Conservation (phyloP, 345 rosid species). For the Hibiscus mutabilis region DNA sequence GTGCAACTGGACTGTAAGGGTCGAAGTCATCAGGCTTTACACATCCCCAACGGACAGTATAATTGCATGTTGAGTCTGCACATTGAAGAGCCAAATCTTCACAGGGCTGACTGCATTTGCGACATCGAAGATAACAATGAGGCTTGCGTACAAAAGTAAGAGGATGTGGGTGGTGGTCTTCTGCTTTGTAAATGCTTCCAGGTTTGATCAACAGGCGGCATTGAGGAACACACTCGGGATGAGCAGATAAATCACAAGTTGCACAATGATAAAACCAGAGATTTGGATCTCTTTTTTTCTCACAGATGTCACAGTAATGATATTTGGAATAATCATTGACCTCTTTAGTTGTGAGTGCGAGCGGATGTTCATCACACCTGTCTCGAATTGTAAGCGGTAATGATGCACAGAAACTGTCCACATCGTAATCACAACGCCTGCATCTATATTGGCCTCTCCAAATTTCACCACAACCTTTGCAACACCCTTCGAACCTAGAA, state of each 20-base stretch:
- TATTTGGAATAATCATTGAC: not conserved
- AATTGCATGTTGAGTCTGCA: not conserved
- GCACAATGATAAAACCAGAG: conserved; percentile 12
- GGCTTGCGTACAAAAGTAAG: not conserved
- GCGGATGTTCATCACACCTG: conserved; percentile 9
- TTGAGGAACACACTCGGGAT: not conserved
- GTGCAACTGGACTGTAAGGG: not conserved
- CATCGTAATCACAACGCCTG: not conserved
- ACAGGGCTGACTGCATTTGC: not conserved
- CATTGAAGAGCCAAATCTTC: conserved; percentile 1
- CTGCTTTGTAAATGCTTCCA: not conserved
- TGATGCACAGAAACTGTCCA: not conserved
- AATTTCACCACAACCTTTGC: not conserved
- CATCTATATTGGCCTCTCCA: not conserved
- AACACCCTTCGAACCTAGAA: no score
- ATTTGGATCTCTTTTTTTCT: conserved; percentile 13
- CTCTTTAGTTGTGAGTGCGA: not conserved
- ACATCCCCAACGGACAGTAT: not conserved
- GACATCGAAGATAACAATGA: not conserved
- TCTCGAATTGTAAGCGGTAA: not conserved
- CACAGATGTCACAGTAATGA: conserved; percentile 15
- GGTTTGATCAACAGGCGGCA: not conserved
- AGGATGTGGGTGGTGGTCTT: not conserved
- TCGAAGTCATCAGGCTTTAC: not conserved
- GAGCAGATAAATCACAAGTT: not conserved